These are phyloP conservation scores for Euphorbia tirucalli DNA, from an alignment of 345 rosid species.

Conservation along the genomic window DNA sequence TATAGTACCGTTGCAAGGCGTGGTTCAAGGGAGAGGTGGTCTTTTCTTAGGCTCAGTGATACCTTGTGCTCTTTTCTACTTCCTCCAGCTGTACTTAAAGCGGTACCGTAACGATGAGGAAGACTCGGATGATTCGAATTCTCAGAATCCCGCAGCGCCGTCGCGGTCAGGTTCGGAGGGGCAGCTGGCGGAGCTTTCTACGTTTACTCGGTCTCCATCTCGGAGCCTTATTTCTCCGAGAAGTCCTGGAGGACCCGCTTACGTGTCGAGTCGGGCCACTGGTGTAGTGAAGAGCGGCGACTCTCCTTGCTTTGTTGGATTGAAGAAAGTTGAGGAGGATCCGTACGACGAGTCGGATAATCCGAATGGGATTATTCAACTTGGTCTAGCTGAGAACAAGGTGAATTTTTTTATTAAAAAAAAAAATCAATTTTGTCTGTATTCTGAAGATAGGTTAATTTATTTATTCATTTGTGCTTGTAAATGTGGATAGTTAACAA, in stretches of 20 bases:
- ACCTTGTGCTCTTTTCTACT: slow-evolving; percentile 93
- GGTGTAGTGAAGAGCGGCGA: slow-evolving; percentile 51
- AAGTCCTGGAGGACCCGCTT: slow-evolving; percentile 53
- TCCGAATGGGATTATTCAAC: slow-evolving; percentile 76
- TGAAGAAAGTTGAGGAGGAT: slow-evolving; percentile 57
- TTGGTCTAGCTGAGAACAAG: slow-evolving; percentile 69
- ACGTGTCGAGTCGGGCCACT: slow-evolving; percentile 52
- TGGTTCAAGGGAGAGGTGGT: slow-evolving; percentile 92
- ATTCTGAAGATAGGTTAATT: slow-evolving; percentile 1
- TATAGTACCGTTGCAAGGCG: slow-evolving; percentile 87
- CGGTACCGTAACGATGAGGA: slow-evolving; percentile 49
- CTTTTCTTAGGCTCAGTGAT: slow-evolving; percentile 84
- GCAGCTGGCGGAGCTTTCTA: slow-evolving; percentile 52
- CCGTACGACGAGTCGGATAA: slow-evolving; percentile 59
- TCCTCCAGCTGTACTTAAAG: slow-evolving; percentile 77
- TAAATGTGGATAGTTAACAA: slow-evolving; percentile 34
- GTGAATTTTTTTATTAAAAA: slow-evolving; percentile 20
- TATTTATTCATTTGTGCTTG: neutral
- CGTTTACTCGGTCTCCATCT: slow-evolving; percentile 55
- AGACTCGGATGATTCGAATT: slow-evolving; percentile 30
- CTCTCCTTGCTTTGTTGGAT: slow-evolving; percentile 49
- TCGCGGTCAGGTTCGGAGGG: slow-evolving; percentile 50
- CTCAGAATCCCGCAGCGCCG: slow-evolving; percentile 23
- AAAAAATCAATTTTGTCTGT: neutral
- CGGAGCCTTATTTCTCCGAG: slow-evolving; percentile 68